Evolutionary conservation across 139 green algal species (phyloP), one percentile per base, ranked within the genome.

Genomic region (Volvox africanus): DNA sequence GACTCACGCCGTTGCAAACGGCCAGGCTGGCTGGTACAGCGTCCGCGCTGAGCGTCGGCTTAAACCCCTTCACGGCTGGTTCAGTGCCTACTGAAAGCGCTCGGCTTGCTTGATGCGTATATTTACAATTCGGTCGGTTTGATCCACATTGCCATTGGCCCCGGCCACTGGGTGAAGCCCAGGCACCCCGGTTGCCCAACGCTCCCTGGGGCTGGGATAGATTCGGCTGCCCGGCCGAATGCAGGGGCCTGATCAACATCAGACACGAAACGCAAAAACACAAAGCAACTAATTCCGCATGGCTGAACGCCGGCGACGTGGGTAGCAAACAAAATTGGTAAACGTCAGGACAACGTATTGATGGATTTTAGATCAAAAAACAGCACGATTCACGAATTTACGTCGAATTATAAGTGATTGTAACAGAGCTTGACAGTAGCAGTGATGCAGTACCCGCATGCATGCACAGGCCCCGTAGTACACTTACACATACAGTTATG

Each of bases 1-100:
- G 21, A 2, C 11, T 3, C 20, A 68, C 20, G 36, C 78, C 32
- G 18, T 84, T 37, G 21, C 36, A 22, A 35, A 30, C 11, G 17
- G 22, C 22, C 22, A 65, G 13, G 14, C 32, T 84, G 36, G 37
- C 1, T 20, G 37, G 36, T 19, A 24, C 37, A 32, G 17, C 36
- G 19, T 84, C 78, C 36, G 76, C 33, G 32, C 76, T 11, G 32
- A 61, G 37, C 36, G 44, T 55, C 50, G 55, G 28, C 55, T 86
- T 37, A 61, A 86, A 86, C 80, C 44, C 80, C 24, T 86, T 44
- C 80, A 86, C 78, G 20, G 78, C 18, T 22, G 78, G 78, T 33
- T 73, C 80, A 18, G 32, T 44, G 28, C 50, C 44, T 22, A 55
- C 80, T 55, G 28, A 44, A 73, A 73, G 26, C 12, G 55, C 50